Percentiles rank a stretch among this genome's conserved stretches.
Conservation (phyloP, 2,329 filamentous ascomycete genomes). For the Colletotrichum paranaense region DNA sequence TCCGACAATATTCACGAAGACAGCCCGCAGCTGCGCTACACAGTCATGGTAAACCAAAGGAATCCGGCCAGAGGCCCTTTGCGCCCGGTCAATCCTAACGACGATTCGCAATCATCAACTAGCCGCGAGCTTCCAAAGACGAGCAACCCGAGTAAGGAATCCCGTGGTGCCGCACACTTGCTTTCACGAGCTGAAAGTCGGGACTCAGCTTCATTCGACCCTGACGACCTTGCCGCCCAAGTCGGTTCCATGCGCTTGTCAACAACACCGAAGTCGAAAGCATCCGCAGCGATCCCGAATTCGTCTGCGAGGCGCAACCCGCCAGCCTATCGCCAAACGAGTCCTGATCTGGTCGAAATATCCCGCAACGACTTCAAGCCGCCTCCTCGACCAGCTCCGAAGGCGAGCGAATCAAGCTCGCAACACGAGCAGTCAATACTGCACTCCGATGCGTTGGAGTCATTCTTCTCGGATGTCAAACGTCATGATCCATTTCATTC, state of each 20-base stretch:
- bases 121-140: slow-evolving; percentile 34
- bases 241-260: slow-evolving; percentile 36
- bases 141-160: slow-evolving; percentile 25
- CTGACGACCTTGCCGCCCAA: slow-evolving; percentile 33
- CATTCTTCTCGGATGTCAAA: slow-evolving; percentile 34
- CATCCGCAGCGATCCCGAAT: slow-evolving; percentile 6
- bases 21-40: neutral
- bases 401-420: slow-evolving; percentile 15
- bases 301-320: slow-evolving; percentile 6
- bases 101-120: slow-evolving; percentile 44
- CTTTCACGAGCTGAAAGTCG: slow-evolving; percentile 38
- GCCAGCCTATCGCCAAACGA: slow-evolving; percentile 13
- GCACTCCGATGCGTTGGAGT: slow-evolving; percentile 31
- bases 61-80: slow-evolving; percentile 57
- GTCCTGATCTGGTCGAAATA: slow-evolving; percentile 35
- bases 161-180: slow-evolving; percentile 37
- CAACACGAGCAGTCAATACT: slow-evolving; percentile 31
- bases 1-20: neutral
- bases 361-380: slow-evolving; percentile 16
- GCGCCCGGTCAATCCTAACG: slow-evolving; percentile 50
- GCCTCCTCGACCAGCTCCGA: slow-evolving; percentile 4
- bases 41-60: slow-evolving; percentile 60
- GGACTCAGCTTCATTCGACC: slow-evolving; percentile 25
- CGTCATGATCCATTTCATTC: slow-evolving; percentile 30
- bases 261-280: slow-evolving; percentile 16